Base-by-base conservation (phyloP, 2,329 filamentous ascomycete genomes). In the Dactylellina leptospora region DNA sequence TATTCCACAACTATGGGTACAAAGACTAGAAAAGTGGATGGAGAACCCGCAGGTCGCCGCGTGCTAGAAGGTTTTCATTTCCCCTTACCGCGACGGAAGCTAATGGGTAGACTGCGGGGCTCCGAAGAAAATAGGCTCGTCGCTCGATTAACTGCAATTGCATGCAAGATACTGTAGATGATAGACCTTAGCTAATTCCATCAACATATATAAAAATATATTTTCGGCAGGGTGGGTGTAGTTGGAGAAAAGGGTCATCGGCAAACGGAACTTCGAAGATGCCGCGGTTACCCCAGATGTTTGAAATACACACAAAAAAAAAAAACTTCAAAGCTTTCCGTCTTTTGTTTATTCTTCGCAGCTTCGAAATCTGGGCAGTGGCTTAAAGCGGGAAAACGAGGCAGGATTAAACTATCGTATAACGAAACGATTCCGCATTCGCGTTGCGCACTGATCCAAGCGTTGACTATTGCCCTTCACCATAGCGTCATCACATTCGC, bases 401-500 rank as follows among this genome's bases (percentile, higher is more conserved):
- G 16, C 20, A 22, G 4, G n/a, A n/a, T n/a, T n/a, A n/a, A n/a
- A n/a, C n/a, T n/a, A n/a, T n/a, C n/a, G n/a, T n/a, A n/a, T n/a
- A n/a, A n/a, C n/a, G n/a, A n/a, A n/a, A n/a, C n/a, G n/a, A n/a
- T n/a, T n/a, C n/a, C 20, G 48, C 30, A 53, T 53, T 27, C 11
- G 23, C 28, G 3, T 38, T 8, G 13, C 40, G 54, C 54, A 56
- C 54, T 45, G 54, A 58, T 58, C 54, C 54, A 58, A 58, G 54
- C 54, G 54, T 45, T 47, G 25, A 10, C 28, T 33, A 11, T 23
- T 4, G 6, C 18, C 10, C 27, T 10, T 45, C 36, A 18, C 22
- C 50, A 54, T 23, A 54, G 50, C 50, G 50, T 11, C 10, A 16
- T 11, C 36, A 40, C 36, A 40, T 40, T 11, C 18, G 11, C 36